phyloP scores from a whole-genome alignment of 2,329 filamentous ascomycete species.

The Aspergillus phoenicis region DNA sequence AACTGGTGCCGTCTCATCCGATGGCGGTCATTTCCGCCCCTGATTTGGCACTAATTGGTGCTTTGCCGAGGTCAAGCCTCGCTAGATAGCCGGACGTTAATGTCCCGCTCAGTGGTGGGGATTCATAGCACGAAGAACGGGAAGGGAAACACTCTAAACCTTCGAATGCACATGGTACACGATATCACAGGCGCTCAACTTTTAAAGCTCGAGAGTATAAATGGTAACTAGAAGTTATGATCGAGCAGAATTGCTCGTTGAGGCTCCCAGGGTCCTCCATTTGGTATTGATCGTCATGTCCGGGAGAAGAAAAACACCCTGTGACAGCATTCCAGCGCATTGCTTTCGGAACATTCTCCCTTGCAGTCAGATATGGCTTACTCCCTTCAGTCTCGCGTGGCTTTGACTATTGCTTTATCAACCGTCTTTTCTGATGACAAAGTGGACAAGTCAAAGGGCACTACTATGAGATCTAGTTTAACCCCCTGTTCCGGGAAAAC shows the following conservation, averaged over 20 bases:
- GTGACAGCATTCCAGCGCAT: too few relatives aligned
- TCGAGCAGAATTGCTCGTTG: neutral
- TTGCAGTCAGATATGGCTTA: too few relatives aligned
- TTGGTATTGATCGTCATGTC: too few relatives aligned
- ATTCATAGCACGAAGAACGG: neutral
- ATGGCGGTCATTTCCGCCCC: neutral
- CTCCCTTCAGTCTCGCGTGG: too few relatives aligned
- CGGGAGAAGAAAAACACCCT: too few relatives aligned
- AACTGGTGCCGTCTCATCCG: neutral
- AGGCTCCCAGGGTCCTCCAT: too few relatives aligned
- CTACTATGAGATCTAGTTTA: too few relatives aligned
- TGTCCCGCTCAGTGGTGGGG: neutral
- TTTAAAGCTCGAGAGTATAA: neutral
- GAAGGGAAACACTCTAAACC: neutral
- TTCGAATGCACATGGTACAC: neutral
- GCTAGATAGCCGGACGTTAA: neutral
- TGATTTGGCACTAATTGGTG: neutral
- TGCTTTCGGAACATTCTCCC: too few relatives aligned
- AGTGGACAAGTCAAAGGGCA: too few relatives aligned
- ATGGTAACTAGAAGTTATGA: neutral
- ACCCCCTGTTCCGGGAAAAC: too few relatives aligned
- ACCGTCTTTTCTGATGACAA: too few relatives aligned
- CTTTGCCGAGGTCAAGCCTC: neutral
- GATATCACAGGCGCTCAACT: neutral
- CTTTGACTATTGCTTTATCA: too few relatives aligned